phyloP scores from a whole-genome alignment of 108 stramenopile genomes.

The Schizochytrium sp. region DNA sequence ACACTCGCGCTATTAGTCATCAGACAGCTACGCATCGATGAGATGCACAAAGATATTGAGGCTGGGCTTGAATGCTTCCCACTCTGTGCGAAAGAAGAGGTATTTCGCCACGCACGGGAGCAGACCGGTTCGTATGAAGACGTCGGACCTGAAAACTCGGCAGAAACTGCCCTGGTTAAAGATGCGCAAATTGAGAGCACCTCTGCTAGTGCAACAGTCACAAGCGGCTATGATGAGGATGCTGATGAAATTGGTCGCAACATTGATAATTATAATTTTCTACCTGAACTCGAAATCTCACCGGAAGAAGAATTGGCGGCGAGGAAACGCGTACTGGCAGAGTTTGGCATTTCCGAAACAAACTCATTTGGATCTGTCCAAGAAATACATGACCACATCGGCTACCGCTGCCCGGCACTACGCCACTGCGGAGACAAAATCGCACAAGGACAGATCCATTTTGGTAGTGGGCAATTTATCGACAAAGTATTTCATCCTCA shows the following conservation, averaged over 20 bases:
- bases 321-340: not conserved
- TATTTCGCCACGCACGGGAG: slow-evolving; percentile 14
- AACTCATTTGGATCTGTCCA: not conserved
- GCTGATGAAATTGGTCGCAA: not conserved
- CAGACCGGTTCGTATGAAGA: not conserved
- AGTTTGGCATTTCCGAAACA: not conserved
- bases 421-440: slow-evolving; percentile 47
- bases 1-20: not conserved
- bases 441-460: not conserved
- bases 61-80: not conserved
- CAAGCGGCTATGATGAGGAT: not conserved
- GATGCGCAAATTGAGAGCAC: not conserved
- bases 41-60: slow-evolving; percentile 6
- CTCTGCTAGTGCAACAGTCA: no score
- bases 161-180: not conserved
- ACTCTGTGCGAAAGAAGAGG: not conserved
- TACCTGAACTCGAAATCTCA: not conserved
- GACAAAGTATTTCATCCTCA: slow-evolving; percentile 10
- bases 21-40: not conserved
- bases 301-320: not conserved
- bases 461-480: slow-evolving; percentile 13
- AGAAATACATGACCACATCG: not conserved
- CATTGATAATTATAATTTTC: not conserved
- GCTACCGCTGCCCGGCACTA: not conserved
- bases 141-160: not conserved